These are phyloP conservation scores for Naganishia kalamii DNA, from an alignment of 768 basidiomycete genomes.

Conservation along the genomic window DNA sequence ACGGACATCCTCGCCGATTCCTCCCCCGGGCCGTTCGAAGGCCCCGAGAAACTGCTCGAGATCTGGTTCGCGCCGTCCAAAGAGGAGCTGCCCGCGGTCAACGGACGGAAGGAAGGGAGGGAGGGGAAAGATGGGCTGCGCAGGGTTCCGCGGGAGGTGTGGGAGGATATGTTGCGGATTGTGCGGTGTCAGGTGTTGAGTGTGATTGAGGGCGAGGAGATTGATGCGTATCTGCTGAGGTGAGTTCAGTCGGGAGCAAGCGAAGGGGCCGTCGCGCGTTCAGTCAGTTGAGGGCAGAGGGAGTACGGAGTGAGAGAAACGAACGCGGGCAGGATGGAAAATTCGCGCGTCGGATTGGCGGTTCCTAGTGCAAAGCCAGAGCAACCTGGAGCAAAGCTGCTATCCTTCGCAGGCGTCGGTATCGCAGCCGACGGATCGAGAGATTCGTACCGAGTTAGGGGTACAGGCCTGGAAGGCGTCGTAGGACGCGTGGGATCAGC, in stretches of 20 bases:
- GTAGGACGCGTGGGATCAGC: too few species aligned
- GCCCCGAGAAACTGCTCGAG: constrained; percentile 91
- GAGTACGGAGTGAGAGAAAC: too few species aligned
- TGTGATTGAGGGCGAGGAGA: constrained; percentile 76
- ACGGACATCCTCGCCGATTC: constrained; percentile 18
- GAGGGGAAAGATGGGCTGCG: constrained; percentile 57
- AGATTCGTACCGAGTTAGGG: too few species aligned
- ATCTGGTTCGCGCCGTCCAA: constrained; percentile 89
- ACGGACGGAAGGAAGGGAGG: constrained; percentile 4
- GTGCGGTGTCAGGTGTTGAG: constrained; percentile 95
- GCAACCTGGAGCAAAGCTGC: too few species aligned
- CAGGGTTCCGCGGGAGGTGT: constrained; percentile 64
- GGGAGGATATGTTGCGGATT: constrained; percentile 96
- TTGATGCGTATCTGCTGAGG: constrained; percentile 95
- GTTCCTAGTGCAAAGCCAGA: too few species aligned
- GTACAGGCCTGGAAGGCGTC: too few species aligned
- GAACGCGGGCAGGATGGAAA: too few species aligned
- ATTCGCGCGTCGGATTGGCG: too few species aligned
- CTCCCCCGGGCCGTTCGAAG: constrained; percentile 59
- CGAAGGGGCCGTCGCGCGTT: too few species aligned
- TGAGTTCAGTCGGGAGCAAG: constrained; percentile 47
- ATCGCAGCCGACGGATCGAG: too few species aligned
- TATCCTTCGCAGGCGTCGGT: too few species aligned
- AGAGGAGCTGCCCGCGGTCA: constrained; percentile 51
- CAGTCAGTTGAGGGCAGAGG: too few species aligned